These are phyloP conservation scores for Yamadazyma pseudoaaseri DNA, from an alignment of 1,139 yeast species.

Conservation along the genomic window DNA sequence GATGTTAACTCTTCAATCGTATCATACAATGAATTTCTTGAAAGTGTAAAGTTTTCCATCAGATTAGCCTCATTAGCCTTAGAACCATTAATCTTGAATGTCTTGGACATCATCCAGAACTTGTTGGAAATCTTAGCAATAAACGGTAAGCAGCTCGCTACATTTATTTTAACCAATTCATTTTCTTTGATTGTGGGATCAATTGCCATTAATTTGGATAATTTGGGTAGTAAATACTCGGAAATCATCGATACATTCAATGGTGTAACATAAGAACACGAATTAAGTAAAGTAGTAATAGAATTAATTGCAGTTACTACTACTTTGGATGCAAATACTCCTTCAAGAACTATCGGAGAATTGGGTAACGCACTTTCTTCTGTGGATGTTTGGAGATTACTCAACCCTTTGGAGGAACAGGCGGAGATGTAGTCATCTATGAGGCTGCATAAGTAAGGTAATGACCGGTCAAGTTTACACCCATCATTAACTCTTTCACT, in stretches of 20 bases:
- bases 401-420: slow-evolving; percentile 2
- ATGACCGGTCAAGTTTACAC: slow-evolving; percentile 77
- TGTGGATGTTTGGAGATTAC: background rate
- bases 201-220: slow-evolving; percentile 41
- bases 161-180: slow-evolving; percentile 53
- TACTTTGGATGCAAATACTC: slow-evolving; percentile 40
- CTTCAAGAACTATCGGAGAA: background rate
- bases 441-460: slow-evolving; percentile 69
- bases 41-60: slow-evolving; percentile 14
- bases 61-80: slow-evolving; percentile 9
- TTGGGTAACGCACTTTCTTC: background rate
- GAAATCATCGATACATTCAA: slow-evolving; percentile 74
- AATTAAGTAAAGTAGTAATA: slow-evolving; percentile 58
- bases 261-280: slow-evolving; percentile 70
- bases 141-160: slow-evolving; percentile 73
- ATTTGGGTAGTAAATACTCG: slow-evolving; percentile 77
- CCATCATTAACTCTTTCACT: slow-evolving; percentile 81
- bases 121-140: slow-evolving; percentile 62
- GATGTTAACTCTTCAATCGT: slow-evolving; percentile 68
- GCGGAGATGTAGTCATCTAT: slow-evolving; percentile 34
- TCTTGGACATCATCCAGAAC: slow-evolving; percentile 65
- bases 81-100: slow-evolving; percentile 33
- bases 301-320: slow-evolving; percentile 59
- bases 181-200: slow-evolving; percentile 20
- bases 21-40: slow-evolving; percentile 28